A percentile compares a stretch with the other conserved stretches of the same genome.
Evolutionary conservation across 495 filamentous ascomycete species (phyloP).

Genomic region (Neurospora cerealis): DNA sequence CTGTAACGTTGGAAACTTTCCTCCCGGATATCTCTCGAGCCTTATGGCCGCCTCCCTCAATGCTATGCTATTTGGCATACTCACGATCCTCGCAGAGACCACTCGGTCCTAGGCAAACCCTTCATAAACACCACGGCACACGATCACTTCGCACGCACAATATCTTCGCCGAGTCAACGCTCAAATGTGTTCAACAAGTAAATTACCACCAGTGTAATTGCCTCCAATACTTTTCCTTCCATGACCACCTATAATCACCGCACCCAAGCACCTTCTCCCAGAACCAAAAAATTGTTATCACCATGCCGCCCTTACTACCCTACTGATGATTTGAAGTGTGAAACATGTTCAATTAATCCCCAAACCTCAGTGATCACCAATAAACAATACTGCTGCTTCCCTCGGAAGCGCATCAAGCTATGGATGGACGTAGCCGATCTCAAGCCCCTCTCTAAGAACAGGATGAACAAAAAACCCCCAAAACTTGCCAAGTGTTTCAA

Average conservation of each 20-base stretch:
- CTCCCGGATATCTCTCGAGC: background rate
- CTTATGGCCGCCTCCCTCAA: background rate
- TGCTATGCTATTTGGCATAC: background rate
- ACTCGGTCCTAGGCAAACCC: background rate
- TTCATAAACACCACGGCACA: background rate
- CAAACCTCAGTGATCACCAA: background rate
- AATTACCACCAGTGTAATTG: background rate
- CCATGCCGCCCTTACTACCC: background rate
- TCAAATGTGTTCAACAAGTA: background rate
- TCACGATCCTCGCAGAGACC: background rate
- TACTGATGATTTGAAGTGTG: background rate
- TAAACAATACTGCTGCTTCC: background rate
- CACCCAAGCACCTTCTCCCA: background rate
- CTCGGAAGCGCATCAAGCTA: background rate
- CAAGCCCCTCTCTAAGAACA: background rate
- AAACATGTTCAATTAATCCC: background rate
- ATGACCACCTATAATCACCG: background rate
- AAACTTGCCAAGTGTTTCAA: background rate
- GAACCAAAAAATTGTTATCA: background rate
- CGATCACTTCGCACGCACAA: background rate
- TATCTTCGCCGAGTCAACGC: background rate
- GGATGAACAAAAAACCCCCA: background rate
- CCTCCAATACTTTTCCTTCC: background rate
- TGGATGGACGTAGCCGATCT: background rate
- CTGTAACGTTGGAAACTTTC: background rate